Evolutionary conservation across 2,329 filamentous ascomycete species (phyloP).

Genomic region (Ascomycota sp.): DNA sequence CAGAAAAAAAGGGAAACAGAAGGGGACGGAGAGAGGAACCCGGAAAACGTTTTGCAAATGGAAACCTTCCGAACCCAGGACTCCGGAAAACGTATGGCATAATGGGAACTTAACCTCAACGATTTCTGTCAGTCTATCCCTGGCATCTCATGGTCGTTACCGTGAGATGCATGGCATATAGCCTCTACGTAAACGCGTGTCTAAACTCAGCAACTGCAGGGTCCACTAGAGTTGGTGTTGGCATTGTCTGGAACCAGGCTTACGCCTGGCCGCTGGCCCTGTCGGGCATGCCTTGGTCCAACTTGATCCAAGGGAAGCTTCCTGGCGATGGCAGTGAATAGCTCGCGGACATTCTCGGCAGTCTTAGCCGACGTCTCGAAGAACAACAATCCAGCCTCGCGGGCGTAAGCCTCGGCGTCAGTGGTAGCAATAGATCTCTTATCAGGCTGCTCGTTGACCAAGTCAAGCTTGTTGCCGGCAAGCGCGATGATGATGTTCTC

Average conservation of each 20-base stretch:
- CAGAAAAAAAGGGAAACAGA: slow-evolving; percentile 9
- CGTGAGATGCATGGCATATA: slow-evolving; percentile 5
- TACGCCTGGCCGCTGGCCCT: slow-evolving; percentile 38
- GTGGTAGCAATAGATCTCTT: slow-evolving; percentile 80
- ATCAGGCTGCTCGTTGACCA: slow-evolving; percentile 84
- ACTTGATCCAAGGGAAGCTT: slow-evolving; percentile 92
- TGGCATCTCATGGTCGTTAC: slow-evolving; percentile 6
- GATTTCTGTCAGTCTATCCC: slow-evolving; percentile 9
- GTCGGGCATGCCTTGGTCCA: slow-evolving; percentile 68
- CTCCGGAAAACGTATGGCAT: slow-evolving; percentile 19
- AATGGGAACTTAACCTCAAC: slow-evolving; percentile 8
- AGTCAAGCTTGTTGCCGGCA: slow-evolving; percentile 91
- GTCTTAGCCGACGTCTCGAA: slow-evolving; percentile 98
- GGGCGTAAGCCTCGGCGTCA: slow-evolving; percentile 88
- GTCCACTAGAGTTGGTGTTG: slow-evolving; percentile 34
- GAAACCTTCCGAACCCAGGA: slow-evolving; percentile 17
- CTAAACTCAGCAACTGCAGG: slow-evolving; percentile 29
- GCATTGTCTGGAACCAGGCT: slow-evolving; percentile 34
- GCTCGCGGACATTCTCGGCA: slow-evolving; percentile 80
- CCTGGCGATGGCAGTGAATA: slow-evolving; percentile 96
- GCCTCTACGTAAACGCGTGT: slow-evolving; percentile 2
- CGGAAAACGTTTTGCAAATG: slow-evolving; percentile 16
- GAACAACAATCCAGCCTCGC: slow-evolving; percentile 83
- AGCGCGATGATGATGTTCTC: slow-evolving; percentile 99
- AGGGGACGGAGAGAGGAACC: too few relatives aligned